Evolutionary conservation across 1,284 basidiomycete genomes (phyloP).

Genomic region (Ceratobasidium theobromae): DNA sequence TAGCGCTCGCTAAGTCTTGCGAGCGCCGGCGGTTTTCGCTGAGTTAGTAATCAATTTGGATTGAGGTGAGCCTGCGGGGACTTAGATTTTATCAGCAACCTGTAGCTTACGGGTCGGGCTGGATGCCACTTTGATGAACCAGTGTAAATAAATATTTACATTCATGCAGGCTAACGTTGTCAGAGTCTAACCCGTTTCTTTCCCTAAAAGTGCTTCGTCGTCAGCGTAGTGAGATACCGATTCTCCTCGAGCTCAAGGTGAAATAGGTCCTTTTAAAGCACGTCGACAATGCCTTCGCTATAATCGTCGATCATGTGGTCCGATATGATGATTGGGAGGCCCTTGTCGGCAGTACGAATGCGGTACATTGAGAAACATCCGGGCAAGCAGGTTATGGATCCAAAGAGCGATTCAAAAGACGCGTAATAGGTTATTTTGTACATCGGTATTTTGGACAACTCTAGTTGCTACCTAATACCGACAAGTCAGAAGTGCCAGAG

Average conservation of each 20-base stretch:
- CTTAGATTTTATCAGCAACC: too few species aligned
- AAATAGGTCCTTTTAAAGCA: conserved; percentile 93
- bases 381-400: conserved; percentile 95
- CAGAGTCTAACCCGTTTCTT: conserved; percentile 94
- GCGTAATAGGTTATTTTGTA: conserved; percentile 99
- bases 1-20: too few species aligned
- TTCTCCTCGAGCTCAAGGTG: conserved; percentile 97
- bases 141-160: conserved; percentile 89
- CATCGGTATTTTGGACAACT: conserved; percentile 80
- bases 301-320: conserved; percentile 97
- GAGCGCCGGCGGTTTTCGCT: too few species aligned
- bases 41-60: too few species aligned
- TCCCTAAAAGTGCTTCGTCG: conserved; percentile 95
- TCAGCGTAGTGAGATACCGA: conserved; percentile 91
- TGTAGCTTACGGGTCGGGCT: too few species aligned
- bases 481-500: not conserved
- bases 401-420: conserved; percentile 94
- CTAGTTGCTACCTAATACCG: not conserved
- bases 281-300: conserved; percentile 88
- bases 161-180: conserved; percentile 88
- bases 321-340: conserved; percentile 94
- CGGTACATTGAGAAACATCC: conserved; percentile 98
- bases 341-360: conserved; percentile 93
- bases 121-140: too few species aligned
- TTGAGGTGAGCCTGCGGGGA: too few species aligned